phyloP scores from a whole-genome alignment of 176 grass and related monocot genomes.

The Phoenix roebelenii region DNA sequence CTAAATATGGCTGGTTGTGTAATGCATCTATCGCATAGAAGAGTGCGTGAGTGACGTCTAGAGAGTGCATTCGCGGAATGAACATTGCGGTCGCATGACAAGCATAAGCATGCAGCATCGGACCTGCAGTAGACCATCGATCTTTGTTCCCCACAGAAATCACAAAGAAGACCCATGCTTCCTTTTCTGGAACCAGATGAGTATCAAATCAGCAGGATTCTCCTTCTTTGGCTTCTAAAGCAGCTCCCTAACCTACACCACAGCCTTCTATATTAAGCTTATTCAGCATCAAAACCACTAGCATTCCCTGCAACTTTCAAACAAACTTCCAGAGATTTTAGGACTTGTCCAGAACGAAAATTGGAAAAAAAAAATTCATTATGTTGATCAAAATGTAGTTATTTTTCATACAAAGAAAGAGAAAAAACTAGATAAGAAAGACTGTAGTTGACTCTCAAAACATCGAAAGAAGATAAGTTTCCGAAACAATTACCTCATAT shows the following conservation, averaged over 20 bases:
- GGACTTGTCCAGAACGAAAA: background rate
- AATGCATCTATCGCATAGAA: slow-evolving; percentile 64
- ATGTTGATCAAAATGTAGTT: no score
- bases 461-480: no score
- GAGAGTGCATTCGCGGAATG: slow-evolving; percentile 93
- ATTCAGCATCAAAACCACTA: background rate
- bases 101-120: slow-evolving; percentile 68
- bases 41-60: slow-evolving; percentile 62
- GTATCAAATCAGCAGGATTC: no score
- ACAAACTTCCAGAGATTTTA: background rate
- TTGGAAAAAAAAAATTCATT: background rate
- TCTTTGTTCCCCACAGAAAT: slow-evolving; percentile 75
- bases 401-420: no score
- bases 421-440: no score
- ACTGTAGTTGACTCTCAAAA: no score
- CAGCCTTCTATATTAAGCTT: background rate
- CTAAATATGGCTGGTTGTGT: slow-evolving; percentile 60
- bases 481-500: no score
- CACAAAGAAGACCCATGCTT: slow-evolving; percentile 57
- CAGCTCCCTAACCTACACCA: no score
- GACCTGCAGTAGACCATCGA: slow-evolving; percentile 88
- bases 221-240: no score
- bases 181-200: background rate
- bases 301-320: background rate
- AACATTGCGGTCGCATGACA: slow-evolving; percentile 81